Conservation (phyloP, 2,329 filamentous ascomycete genomes). For the Cucurbitaria berberidis region DNA sequence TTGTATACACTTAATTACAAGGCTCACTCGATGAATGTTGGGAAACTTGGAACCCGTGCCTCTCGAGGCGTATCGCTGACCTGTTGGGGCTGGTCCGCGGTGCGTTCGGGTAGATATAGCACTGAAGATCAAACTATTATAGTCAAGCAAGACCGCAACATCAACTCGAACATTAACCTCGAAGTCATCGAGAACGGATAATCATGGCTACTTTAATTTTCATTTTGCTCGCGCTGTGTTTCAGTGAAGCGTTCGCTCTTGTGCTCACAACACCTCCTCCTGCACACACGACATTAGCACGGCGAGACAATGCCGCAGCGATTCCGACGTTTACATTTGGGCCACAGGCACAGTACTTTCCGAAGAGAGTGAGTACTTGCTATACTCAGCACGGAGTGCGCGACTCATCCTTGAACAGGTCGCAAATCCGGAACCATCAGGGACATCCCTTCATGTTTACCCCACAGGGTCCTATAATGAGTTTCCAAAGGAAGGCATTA, state of each 20-base stretch:
- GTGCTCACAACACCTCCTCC: neutral
- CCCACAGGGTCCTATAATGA: conserved; percentile 13
- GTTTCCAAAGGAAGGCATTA: conserved; percentile 13
- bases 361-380: neutral
- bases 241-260: neutral
- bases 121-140: too few species aligned
- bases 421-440: neutral
- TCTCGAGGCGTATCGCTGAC: too few species aligned
- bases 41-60: too few species aligned
- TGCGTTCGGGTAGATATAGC: too few species aligned
- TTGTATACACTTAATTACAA: too few species aligned
- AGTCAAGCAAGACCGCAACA: too few species aligned
- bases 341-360: neutral
- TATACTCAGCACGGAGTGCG: neutral
- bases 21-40: too few species aligned
- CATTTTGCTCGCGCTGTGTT: neutral
- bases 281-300: neutral
- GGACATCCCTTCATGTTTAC: conserved; percentile 7
- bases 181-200: too few species aligned
- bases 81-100: too few species aligned
- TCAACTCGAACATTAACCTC: too few species aligned
- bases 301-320: neutral
- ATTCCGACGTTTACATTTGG: neutral
- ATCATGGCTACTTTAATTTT: neutral
- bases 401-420: neutral